Conservation (phyloP, 257 asterid species). For the Hygrophila difformis region DNA sequence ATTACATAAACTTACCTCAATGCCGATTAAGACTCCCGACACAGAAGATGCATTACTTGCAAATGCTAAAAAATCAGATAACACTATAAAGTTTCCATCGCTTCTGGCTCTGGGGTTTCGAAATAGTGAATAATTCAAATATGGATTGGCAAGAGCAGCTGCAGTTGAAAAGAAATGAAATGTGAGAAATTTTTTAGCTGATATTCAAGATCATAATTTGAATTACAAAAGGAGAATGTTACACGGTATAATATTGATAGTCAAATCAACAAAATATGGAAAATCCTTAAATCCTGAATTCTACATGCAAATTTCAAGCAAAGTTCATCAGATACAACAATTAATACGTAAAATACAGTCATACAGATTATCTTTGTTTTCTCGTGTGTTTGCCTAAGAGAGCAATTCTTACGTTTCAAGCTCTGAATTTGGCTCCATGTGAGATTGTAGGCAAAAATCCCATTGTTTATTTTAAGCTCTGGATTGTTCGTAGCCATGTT, state of each 20-base stretch:
- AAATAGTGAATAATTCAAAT: slow-evolving; percentile 12
- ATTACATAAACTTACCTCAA: slow-evolving; percentile 48
- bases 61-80: slow-evolving; percentile 59
- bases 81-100: slow-evolving; percentile 40
- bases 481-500: slow-evolving; percentile 28
- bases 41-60: too few relatives aligned
- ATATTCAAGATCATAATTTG: too few relatives aligned
- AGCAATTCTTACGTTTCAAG: slow-evolving; percentile 63
- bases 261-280: too few relatives aligned
- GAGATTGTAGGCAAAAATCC: slow-evolving; percentile 58
- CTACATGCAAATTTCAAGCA: too few relatives aligned
- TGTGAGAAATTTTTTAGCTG: too few relatives aligned
- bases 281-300: too few relatives aligned
- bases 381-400: too few relatives aligned
- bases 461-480: slow-evolving; percentile 34
- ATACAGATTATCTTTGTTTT: too few relatives aligned
- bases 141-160: slow-evolving; percentile 60
- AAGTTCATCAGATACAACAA: too few relatives aligned
- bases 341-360: too few relatives aligned
- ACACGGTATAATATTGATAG: too few relatives aligned
- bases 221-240: too few relatives aligned
- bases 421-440: slow-evolving; percentile 63
- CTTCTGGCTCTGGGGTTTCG: slow-evolving; percentile 54
- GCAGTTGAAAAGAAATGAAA: slow-evolving; percentile 4
- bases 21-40: slow-evolving; percentile 63